Percentiles rank a stretch among this genome's conserved stretches.
phyloP scores from a whole-genome alignment of 1,284 basidiomycete species.

The Ganoderma multipileum region DNA sequence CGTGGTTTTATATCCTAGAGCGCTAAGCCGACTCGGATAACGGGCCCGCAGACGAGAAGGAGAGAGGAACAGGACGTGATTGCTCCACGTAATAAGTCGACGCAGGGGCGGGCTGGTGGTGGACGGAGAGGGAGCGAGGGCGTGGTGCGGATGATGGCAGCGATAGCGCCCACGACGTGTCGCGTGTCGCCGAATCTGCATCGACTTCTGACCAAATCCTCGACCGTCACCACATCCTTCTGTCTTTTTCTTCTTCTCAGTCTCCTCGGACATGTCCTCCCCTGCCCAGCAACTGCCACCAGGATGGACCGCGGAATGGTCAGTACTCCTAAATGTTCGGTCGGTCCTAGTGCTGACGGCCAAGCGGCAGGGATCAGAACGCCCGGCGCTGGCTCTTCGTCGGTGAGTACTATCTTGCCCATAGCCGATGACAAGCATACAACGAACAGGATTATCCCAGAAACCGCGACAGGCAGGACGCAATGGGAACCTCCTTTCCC shows the following conservation, averaged over 20 bases:
- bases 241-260: conserved; percentile 12
- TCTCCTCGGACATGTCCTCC: conserved; percentile 59
- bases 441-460: conserved; percentile 38
- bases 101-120: background rate
- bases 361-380: conserved; percentile 70
- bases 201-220: conserved; percentile 16
- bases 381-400: conserved; percentile 89
- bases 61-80: background rate
- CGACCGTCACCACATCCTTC: conserved; percentile 19
- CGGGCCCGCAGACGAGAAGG: background rate
- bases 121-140: background rate
- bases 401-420: conserved; percentile 49
- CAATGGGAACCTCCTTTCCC: conserved; percentile 63
- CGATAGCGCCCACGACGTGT: conserved; percentile 30
- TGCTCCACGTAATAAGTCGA: conserved; percentile 24
- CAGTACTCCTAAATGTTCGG: conserved; percentile 35
- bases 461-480: conserved; percentile 61
- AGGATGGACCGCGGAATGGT: conserved; percentile 93
- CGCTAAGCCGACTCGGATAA: background rate
- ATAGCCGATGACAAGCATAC: background rate
- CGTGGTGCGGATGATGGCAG: background rate
- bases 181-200: conserved; percentile 27
- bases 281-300: conserved; percentile 79
- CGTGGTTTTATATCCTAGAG: background rate
- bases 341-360: conserved; percentile 24